These are phyloP conservation scores for Penicillium fimorum DNA, from an alignment of 495 filamentous ascomycete species.

Conservation along the genomic window DNA sequence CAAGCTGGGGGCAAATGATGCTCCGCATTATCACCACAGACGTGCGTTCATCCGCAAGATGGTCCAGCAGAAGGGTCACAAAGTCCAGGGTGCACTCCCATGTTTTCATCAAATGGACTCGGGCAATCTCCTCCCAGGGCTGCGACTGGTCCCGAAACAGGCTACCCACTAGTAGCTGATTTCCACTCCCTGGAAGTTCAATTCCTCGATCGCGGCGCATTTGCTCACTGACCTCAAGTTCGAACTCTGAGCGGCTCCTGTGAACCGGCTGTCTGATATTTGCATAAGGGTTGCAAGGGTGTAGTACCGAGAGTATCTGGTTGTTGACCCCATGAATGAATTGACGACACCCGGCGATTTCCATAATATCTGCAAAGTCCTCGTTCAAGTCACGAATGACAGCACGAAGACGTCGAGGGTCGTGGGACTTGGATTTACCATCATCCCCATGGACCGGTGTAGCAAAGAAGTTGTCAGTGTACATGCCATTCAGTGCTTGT, in stretches of 20 bases:
- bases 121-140: constrained; percentile 37
- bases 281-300: constrained; percentile 15
- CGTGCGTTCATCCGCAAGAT: constrained; percentile 33
- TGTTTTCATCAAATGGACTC: constrained; percentile 20
- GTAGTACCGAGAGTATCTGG: not conserved
- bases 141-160: constrained; percentile 45
- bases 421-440: not conserved
- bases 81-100: constrained; percentile 30
- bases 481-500: not conserved
- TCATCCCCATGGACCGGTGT: not conserved
- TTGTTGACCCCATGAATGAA: not conserved
- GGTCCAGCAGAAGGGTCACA: constrained; percentile 23
- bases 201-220: constrained; percentile 32
- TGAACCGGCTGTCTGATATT: constrained; percentile 16
- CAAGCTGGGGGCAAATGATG: constrained; percentile 27
- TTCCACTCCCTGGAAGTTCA: constrained; percentile 47
- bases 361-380: constrained; percentile 50
- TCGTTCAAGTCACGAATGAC: constrained; percentile 51
- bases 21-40: constrained; percentile 24
- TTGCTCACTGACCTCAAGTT: constrained; percentile 18
- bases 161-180: constrained; percentile 41
- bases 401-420: constrained; percentile 25
- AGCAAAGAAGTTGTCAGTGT: not conserved
- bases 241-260: constrained; percentile 12
- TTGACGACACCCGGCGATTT: not conserved